phyloP scores from a whole-genome alignment of 345 rosid genomes.

The Geranium rotundifolium region DNA sequence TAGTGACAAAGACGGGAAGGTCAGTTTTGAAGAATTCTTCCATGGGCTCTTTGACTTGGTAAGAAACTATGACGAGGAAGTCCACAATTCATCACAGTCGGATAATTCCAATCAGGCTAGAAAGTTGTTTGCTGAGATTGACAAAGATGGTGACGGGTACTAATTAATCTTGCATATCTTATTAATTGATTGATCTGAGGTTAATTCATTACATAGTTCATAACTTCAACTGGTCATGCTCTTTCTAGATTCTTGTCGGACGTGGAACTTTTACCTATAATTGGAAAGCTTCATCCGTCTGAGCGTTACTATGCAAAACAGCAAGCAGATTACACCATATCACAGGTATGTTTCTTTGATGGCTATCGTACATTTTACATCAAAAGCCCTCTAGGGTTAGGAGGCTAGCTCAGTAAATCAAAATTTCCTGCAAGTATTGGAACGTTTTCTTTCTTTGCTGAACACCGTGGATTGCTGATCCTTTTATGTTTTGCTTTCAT shows the following conservation, averaged over 20 bases:
- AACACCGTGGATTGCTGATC: too few species aligned
- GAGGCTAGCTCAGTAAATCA: too few species aligned
- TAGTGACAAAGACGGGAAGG: constrained; percentile 79
- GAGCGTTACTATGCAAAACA: constrained; percentile 91
- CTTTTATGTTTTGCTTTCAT: too few species aligned
- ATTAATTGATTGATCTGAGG: neutral
- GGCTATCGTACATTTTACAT: too few species aligned
- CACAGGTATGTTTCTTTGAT: constrained; percentile 46
- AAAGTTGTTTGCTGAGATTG: constrained; percentile 63
- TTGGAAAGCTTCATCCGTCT: constrained; percentile 86
- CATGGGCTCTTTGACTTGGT: constrained; percentile 87
- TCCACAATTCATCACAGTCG: constrained; percentile 37
- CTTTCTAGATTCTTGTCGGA: constrained; percentile 53
- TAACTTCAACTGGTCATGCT: constrained; percentile 2
- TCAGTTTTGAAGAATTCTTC: constrained; percentile 71
- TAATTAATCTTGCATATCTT: constrained; percentile 5
- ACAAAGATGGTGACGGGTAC: constrained; percentile 86
- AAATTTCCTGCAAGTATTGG: too few species aligned
- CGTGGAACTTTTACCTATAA: constrained; percentile 59
- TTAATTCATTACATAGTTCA: too few species aligned
- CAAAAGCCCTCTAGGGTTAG: too few species aligned
- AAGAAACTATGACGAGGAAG: constrained; percentile 78
- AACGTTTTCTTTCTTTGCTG: too few species aligned
- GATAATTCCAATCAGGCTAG: constrained; percentile 68
- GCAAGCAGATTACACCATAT: constrained; percentile 79